Evolutionary conservation across 495 filamentous ascomycete species (phyloP).

Genomic region (Aspergillus diversus): DNA sequence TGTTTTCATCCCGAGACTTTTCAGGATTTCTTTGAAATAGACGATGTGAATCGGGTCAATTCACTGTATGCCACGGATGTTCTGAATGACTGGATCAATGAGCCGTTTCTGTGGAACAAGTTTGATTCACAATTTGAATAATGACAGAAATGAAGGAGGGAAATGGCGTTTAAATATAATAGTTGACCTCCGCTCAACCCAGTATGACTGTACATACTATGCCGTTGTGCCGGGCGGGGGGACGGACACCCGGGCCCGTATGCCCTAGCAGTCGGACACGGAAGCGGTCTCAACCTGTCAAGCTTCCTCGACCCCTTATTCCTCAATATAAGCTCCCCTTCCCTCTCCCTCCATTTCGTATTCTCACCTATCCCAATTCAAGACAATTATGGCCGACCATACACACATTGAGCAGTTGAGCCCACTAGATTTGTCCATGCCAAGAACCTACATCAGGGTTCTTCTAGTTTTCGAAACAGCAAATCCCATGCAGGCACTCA

Average conservation of each 20-base stretch:
- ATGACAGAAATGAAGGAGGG: too few species aligned
- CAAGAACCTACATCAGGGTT: conserved; percentile 17
- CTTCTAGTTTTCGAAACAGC: conserved; percentile 14
- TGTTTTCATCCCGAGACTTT: neutral
- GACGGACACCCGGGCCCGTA: too few species aligned
- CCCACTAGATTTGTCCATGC: conserved; percentile 19
- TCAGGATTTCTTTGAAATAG: neutral
- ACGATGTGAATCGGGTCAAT: neutral
- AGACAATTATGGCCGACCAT: neutral
- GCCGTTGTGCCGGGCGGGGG: too few species aligned
- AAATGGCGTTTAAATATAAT: too few species aligned
- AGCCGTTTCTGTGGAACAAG: conserved; percentile 13
- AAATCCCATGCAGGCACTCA: neutral
- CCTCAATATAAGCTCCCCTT: too few species aligned
- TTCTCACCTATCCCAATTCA: too few species aligned
- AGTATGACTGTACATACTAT: too few species aligned
- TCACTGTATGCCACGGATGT: conserved; percentile 9
- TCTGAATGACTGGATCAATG: conserved; percentile 15
- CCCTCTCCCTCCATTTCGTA: too few species aligned
- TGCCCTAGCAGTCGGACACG: too few species aligned
- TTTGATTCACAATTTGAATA: conserved; percentile 6
- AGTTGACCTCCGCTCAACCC: too few species aligned
- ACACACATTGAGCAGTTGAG: conserved; percentile 1
- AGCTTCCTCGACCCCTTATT: too few species aligned
- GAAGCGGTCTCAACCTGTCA: too few species aligned